Base-by-base conservation (phyloP, 176 grass and related monocot species). In the Areca catechu region DNA sequence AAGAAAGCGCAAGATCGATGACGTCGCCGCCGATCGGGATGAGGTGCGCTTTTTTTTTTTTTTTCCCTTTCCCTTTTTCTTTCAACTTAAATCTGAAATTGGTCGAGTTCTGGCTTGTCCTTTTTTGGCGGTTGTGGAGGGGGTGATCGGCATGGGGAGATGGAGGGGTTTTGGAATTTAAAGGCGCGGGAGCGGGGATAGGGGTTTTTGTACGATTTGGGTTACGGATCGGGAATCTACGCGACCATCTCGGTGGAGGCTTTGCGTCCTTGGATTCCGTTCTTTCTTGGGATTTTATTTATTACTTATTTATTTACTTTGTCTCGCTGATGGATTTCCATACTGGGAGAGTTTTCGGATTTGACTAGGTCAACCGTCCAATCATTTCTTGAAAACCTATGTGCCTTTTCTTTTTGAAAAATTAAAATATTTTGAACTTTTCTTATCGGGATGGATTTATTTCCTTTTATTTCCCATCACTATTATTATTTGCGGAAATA, bases 331-430 rank as follows among this genome's bases (percentile, higher is more conserved):
- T 61, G 43, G 48, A 48, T 62, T 22, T 62, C 60, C 27, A 48
- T 29, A 12, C 19, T 20, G 17, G 15, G 18, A 71, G 65, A 71
- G 52, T 24, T 61, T 67, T 84, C 65, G 64, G 37, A 69, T 76
- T 70, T 73, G 23, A 71, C 69, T 52, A 53, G 18, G 70, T 62
- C 67, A 67, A 63, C 73, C 65, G 16, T 16, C 75, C 65, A 82
- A 82, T 88, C 77, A 85, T 88, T 85, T 80, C 72, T 34, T 62
- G 16, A 49, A 29, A 29, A 29, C 27, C 27, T 29, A 29, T 17
- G 19, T n/a, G 18, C 28, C 12, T 34, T 49, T 48, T 49, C 19
- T 47, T 23, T 37, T 15, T 12, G 22, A n/a, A 29, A 57, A 58
- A 50, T 28, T 28, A 5, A 6, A 29, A 29, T 29, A 6, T 29